phyloP scores from a whole-genome alignment of 805 yeast species.

The Saturnispora ahearnii region DNA sequence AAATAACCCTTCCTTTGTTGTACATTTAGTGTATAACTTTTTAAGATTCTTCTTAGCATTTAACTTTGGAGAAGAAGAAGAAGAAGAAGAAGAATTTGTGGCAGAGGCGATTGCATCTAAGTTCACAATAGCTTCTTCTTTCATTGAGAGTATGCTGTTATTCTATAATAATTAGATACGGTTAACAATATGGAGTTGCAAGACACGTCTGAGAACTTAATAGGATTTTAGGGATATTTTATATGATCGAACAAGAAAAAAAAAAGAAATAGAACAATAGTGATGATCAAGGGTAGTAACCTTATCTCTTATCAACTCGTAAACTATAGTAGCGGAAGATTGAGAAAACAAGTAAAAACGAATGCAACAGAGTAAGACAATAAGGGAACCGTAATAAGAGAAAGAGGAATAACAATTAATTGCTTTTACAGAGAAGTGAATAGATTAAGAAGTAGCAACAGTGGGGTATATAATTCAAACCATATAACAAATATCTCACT shows the following conservation, averaged over 20 bases:
- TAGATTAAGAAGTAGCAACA: no score
- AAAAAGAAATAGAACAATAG: no score
- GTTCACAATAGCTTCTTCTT: neutral
- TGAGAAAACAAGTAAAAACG: neutral
- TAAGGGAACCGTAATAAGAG: neutral
- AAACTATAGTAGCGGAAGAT: neutral
- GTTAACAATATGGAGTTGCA: no score
- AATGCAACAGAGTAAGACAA: neutral
- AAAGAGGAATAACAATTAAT: neutral
- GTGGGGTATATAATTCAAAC: no score
- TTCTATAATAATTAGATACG: no score
- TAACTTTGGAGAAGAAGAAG: neutral
- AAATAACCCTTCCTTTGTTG: slow-evolving; percentile 70
- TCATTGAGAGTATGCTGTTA: neutral
- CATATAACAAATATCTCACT: no score
- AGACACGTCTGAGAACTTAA: no score
- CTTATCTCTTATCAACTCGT: neutral
- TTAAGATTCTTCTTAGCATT: neutral
- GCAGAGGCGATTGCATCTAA: neutral
- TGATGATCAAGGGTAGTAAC: no score
- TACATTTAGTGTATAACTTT: slow-evolving; percentile 21
- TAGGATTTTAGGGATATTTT: no score
- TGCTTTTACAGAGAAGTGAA: no score
- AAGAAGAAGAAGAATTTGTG: neutral
- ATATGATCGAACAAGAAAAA: no score